Evolutionary conservation across 2,329 filamentous ascomycete genomes (phyloP).

Genomic region (Bisporella sp.): DNA sequence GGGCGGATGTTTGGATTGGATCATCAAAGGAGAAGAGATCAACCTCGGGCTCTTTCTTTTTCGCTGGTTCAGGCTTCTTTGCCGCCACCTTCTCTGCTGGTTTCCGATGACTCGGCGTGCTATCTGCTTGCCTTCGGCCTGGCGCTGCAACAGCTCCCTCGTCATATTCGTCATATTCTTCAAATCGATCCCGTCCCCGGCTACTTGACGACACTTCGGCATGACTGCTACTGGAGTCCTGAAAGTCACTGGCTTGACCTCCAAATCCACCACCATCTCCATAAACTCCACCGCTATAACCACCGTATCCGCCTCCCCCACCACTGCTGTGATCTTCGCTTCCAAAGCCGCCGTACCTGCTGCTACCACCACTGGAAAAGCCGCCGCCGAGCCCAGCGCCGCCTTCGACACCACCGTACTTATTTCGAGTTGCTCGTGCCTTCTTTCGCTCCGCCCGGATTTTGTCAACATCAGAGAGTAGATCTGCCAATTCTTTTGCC

Average conservation of each 20-base stretch:
- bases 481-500: constrained; percentile 88
- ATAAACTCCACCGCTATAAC: constrained; percentile 69
- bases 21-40: constrained; percentile 94
- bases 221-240: constrained; percentile 40
- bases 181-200: constrained; percentile 66
- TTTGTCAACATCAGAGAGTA: constrained; percentile 85
- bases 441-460: constrained; percentile 85
- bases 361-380: constrained; percentile 37
- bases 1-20: constrained; percentile 42
- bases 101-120: constrained; percentile 29
- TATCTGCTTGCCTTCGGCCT: constrained; percentile 28
- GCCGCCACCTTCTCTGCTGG: constrained; percentile 35
- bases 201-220: constrained; percentile 10
- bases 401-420: constrained; percentile 92
- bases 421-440: constrained; percentile 80
- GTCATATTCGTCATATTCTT: constrained; percentile 96
- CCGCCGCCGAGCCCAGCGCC: constrained; percentile 55
- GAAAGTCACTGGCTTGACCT: constrained; percentile 66
- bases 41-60: constrained; percentile 80
- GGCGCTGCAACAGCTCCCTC: constrained; percentile 56
- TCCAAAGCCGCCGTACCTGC: constrained; percentile 79
- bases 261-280: constrained; percentile 95
- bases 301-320: constrained; percentile 54
- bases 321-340: constrained; percentile 63
- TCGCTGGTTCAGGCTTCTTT: constrained; percentile 64